Percentiles rank a stretch among this genome's conserved stretches.
Conservation (phyloP, 176 grass and related monocot species). For the Aegilops umbellulata region DNA sequence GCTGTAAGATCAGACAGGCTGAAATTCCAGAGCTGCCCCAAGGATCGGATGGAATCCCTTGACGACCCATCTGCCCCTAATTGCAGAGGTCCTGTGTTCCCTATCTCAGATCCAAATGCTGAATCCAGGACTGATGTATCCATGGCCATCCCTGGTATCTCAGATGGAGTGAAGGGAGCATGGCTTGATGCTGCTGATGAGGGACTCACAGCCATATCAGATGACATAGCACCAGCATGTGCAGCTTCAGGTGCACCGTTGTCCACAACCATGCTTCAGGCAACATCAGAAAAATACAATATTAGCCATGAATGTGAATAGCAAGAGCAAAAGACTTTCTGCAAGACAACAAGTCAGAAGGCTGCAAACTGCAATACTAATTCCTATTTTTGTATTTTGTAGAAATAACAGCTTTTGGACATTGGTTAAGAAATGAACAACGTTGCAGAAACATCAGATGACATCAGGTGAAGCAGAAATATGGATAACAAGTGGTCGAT, state of each 20-base stretch:
- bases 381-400: neutral
- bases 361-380: neutral
- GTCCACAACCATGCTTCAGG: constrained; percentile 70
- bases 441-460: constrained; percentile 12
- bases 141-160: constrained; percentile 83
- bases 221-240: constrained; percentile 57
- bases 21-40: constrained; percentile 97
- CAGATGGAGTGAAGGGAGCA: constrained; percentile 82
- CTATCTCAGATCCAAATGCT: constrained; percentile 62
- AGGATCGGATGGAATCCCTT: constrained; percentile 80
- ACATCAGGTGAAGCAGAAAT: neutral
- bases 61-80: constrained; percentile 72
- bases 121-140: constrained; percentile 76
- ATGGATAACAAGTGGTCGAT: constrained; percentile 20
- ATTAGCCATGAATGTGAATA: constrained; percentile 1
- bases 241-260: constrained; percentile 45
- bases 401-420: neutral
- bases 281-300: constrained; percentile 13
- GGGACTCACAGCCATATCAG: constrained; percentile 92
- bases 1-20: constrained; percentile 91
- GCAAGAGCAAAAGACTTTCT: neutral
- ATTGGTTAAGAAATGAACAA: neutral
- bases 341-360: neutral
- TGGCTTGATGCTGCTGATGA: constrained; percentile 85
- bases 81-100: constrained; percentile 62